These are phyloP conservation scores for Triangularia verruculosa DNA, from an alignment of 2,329 filamentous ascomycete species.

Conservation along the genomic window DNA sequence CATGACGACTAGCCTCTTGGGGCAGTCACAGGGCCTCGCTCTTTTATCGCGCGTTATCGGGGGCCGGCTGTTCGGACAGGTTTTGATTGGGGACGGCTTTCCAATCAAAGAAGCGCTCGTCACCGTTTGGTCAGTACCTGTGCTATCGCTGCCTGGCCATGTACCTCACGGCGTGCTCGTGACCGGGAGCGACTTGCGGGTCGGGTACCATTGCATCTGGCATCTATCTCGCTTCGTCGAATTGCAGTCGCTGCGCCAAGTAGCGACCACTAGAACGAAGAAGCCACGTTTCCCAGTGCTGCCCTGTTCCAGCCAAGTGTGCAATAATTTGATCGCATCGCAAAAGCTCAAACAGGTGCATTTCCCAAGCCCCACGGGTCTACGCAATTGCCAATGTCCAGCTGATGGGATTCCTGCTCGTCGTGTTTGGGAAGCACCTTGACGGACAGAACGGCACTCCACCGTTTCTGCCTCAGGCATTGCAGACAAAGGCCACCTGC, in stretches of 20 bases:
- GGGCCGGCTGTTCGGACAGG: slow-evolving; percentile 2
- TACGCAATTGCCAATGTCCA: slow-evolving; percentile 11
- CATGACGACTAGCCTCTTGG: slow-evolving; percentile 21
- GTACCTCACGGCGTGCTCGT: slow-evolving; percentile 15
- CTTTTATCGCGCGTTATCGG: not conserved
- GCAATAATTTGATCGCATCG: not conserved
- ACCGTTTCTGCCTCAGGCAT: not conserved
- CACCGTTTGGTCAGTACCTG: not conserved
- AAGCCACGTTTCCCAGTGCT: slow-evolving; percentile 26
- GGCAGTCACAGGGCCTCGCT: slow-evolving; percentile 5
- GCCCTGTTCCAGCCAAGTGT: slow-evolving; percentile 15
- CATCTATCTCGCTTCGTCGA: slow-evolving; percentile 5
- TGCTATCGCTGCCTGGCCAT: not conserved
- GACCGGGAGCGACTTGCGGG: slow-evolving; percentile 17
- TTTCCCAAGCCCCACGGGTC: slow-evolving; percentile 15
- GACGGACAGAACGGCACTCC: slow-evolving; percentile 11
- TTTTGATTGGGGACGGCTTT: slow-evolving; percentile 18
- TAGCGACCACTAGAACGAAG: not conserved
- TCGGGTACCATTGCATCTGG: slow-evolving; percentile 29
- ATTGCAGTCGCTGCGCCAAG: slow-evolving; percentile 10
- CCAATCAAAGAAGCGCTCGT: not conserved
- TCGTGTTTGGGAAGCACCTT: slow-evolving; percentile 11
- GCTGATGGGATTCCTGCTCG: slow-evolving; percentile 5
- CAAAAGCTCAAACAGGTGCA: not conserved
- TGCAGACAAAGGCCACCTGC: not conserved